Conservation (phyloP, 192 early-diverging fungal genomes). For the Anaeromyces robustus region DNA sequence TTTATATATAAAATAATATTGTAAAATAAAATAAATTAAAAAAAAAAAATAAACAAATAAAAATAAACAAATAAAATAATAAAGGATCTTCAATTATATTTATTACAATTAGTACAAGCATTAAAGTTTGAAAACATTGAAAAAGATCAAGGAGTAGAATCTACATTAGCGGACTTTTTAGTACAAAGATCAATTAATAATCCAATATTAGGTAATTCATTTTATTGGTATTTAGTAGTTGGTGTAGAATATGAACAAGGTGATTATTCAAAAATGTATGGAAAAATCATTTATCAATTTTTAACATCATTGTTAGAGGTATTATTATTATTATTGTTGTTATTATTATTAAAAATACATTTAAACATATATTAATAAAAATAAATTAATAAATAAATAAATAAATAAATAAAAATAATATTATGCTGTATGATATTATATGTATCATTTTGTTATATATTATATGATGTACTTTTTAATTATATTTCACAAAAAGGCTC, state of each 20-base stretch:
- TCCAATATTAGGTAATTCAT: conserved; percentile 75
- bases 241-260: conserved; percentile 76
- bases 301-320: conserved; percentile 52
- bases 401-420: no score
- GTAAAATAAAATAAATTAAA: background rate
- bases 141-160: conserved; percentile 10
- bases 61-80: no score
- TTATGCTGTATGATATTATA: no score
- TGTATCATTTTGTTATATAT: no score
- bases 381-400: background rate
- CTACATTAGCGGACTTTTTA: conserved; percentile 66
- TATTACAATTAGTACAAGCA: conserved; percentile 95
- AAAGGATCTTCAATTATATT: conserved; percentile 80
- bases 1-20: background rate
- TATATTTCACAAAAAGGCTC: no score
- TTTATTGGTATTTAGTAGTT: conserved; percentile 61
- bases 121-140: conserved; percentile 81
- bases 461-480: no score
- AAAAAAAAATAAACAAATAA: no score
- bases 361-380: no score
- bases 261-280: conserved; percentile 67
- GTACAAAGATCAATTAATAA: conserved; percentile 75
- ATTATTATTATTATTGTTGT: background rate
- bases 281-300: conserved; percentile 69
- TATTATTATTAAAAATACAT: no score